phyloP scores from a whole-genome alignment of 306 rosid species.

The Vigna trinervia region DNA sequence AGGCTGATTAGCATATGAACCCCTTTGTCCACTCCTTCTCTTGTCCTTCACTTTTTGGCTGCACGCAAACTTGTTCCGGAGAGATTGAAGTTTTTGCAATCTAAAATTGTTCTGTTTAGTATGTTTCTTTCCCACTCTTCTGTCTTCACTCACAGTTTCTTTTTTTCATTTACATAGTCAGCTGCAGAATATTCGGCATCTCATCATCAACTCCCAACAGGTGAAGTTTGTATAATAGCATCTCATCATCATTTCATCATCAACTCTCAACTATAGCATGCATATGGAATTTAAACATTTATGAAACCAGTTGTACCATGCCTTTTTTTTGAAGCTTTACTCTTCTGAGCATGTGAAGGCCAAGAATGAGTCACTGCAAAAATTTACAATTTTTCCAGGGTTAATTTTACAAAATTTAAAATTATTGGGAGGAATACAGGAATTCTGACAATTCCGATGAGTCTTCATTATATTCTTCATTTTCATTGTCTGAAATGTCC shows the following conservation, averaged over 20 bases:
- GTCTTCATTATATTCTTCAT: conserved; percentile 55
- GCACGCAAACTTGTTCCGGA: conserved; percentile 41
- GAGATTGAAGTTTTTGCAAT: conserved; percentile 45
- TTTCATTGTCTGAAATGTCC: conserved; percentile 72
- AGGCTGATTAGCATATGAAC: conserved; percentile 68
- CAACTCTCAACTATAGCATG: conserved; percentile 29
- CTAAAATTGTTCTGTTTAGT: conserved; percentile 52
- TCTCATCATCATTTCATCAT: not conserved
- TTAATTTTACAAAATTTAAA: too few species aligned
- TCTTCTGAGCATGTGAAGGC: conserved; percentile 72
- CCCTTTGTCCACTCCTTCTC: conserved; percentile 53
- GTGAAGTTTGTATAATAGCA: conserved; percentile 48
- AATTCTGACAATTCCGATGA: conserved; percentile 27
- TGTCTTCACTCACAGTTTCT: conserved; percentile 48
- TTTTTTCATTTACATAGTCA: conserved; percentile 44
- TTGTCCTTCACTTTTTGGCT: conserved; percentile 58
- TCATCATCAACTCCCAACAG: conserved; percentile 67
- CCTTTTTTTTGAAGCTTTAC: conserved; percentile 64
- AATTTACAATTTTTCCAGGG: too few species aligned
- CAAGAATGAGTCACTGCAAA: conserved; percentile 63
- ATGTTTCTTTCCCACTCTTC: conserved; percentile 54
- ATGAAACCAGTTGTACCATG: conserved; percentile 60
- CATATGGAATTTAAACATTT: not conserved
- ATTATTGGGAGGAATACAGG: too few species aligned
- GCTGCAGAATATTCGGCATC: conserved; percentile 69